Evolutionary conservation across 306 rosid species (phyloP), one percentile per base, ranked within the genome.

Genomic region (Morella rubra): DNA sequence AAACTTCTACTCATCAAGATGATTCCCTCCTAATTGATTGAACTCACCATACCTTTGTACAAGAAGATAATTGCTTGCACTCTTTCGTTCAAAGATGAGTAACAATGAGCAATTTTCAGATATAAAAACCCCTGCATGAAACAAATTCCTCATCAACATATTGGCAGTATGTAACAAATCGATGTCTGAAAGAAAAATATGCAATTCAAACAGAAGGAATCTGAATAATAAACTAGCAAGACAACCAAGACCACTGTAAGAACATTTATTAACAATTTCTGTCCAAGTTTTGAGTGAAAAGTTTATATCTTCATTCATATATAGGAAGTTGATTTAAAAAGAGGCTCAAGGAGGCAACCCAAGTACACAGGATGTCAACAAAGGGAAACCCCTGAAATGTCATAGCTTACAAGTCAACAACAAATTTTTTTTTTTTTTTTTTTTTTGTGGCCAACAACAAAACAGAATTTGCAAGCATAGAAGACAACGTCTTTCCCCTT

Each of bases 41-140:
- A 72, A 51, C 54, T 71, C 65, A 76, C 64, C 81, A 73, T 84
- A 80, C 97, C 97, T 92, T 86, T 87, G 65, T 82, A 82, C 81
- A 86, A 90, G 82, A 73, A 92, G 60, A 59, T 56, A 83, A 94
- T 88, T 46, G 96, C 95, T 69, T 81, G 87, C 81, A 68, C 79
- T 80, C 90, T 86, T 69, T 86, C 89, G 62, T 86, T 84, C 85
- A 88, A 74, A 46, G 81, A 88, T 69, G 76, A 68, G 80, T 87
- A 86, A 82, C 98, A 94, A 46, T 77, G 83, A 68, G 96, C 97
- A 71, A 90, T 84, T 87, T 86, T 94, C 76, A 87, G 69, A 85
- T 71, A 70, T 69, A 92, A 72, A 80, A 72, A 55, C 62, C 91
- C 88, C 97, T 92, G 90, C 78, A 75, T 84, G 73, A 84, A 75